Conservation (phyloP, 2,329 filamentous ascomycete genomes). For the Cladosporium colombiae region DNA sequence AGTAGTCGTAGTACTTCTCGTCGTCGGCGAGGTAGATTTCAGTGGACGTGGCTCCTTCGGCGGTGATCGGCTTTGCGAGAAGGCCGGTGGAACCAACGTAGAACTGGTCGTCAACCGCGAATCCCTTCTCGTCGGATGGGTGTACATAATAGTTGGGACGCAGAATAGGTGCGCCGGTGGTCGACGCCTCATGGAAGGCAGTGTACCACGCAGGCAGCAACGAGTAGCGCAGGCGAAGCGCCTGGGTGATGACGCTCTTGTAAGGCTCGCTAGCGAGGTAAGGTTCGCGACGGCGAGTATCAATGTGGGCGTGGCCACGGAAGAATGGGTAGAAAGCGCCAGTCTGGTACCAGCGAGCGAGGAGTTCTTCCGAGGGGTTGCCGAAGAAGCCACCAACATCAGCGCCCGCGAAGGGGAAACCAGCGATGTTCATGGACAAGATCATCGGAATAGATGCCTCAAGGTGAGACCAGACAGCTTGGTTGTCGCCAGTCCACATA, state of each 20-base stretch:
- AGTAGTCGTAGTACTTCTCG: slow-evolving; percentile 94
- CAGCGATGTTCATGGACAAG: slow-evolving; percentile 85
- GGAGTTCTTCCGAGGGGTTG: slow-evolving; percentile 88
- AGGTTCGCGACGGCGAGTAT: slow-evolving; percentile 89
- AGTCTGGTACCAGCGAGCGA: slow-evolving; percentile 94
- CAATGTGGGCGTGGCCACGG: slow-evolving; percentile 95
- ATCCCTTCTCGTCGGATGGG: slow-evolving; percentile 81
- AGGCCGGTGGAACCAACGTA: slow-evolving; percentile 87
- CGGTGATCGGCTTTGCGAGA: slow-evolving; percentile 86
- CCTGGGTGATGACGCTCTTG: slow-evolving; percentile 80
- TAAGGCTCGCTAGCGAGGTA: slow-evolving; percentile 86
- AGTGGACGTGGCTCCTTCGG: slow-evolving; percentile 69
- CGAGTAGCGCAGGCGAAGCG: slow-evolving; percentile 83
- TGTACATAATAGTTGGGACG: slow-evolving; percentile 92
- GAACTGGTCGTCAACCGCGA: slow-evolving; percentile 87
- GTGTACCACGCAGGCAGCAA: slow-evolving; percentile 95
- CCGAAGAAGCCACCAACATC: slow-evolving; percentile 98
- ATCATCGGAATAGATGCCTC: slow-evolving; percentile 92
- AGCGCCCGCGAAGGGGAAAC: slow-evolving; percentile 90
- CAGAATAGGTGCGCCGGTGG: slow-evolving; percentile 81
- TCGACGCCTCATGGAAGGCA: slow-evolving; percentile 85
- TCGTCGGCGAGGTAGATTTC: slow-evolving; percentile 87
- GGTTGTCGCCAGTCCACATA: slow-evolving; percentile 99
- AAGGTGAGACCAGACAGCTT: slow-evolving; percentile 88
- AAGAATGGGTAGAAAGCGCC: slow-evolving; percentile 98